Base-by-base conservation (phyloP, 2,329 filamentous ascomycete genomes). In the Diaporthe helianthi region DNA sequence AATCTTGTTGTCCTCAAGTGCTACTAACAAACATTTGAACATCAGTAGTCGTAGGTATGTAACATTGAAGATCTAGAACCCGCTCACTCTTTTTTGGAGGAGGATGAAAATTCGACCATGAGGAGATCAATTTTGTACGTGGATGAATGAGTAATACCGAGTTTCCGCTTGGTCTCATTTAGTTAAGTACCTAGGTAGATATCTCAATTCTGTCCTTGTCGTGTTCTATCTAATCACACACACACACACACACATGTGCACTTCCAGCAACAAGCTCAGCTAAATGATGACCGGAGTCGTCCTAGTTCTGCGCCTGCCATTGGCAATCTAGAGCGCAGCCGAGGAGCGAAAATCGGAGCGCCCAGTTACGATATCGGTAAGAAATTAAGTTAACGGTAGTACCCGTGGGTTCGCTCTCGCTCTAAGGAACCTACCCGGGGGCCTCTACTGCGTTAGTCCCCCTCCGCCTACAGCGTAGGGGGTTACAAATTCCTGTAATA, bases 271-370 rank as follows among this genome's bases (percentile, higher is more conserved):
- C 15, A 47, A 44, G 24, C 26, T 19, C 58, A 61, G 26, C 26
- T 41, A 47, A 24, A 31, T 7, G 41, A 24, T 61, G 13, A 22
- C 44, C 58, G 29, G 58, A 63, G 44, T 24, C 47, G n/a, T 63
- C 58, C 58, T n/a, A n/a, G 58, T 46, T 24, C 41, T 49, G 58
- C 58, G n/a, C 33, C 29, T 44, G n/a, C 44, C 19, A 49, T 36
- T 49, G 44, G 58, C 58, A 63, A 49, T 63, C 29, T 36, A 24
- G 44, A 63, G 41, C 58, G 44, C 58, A 49, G 10, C 58, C 44
- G 58, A 49, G 29, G n/a, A 24, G 58, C 58, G 58, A 63, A 63
- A 63, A 63, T 63, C 58, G 58, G 58, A 44, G 44, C 58, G 47
- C 13, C n/a, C 17, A 3, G 58, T 63, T 44, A 63, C 58, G 58